Evolutionary conservation across 768 basidiomycete species (phyloP), one percentile per base, ranked within the genome.

Genomic region (Termitomyces sp.): DNA sequence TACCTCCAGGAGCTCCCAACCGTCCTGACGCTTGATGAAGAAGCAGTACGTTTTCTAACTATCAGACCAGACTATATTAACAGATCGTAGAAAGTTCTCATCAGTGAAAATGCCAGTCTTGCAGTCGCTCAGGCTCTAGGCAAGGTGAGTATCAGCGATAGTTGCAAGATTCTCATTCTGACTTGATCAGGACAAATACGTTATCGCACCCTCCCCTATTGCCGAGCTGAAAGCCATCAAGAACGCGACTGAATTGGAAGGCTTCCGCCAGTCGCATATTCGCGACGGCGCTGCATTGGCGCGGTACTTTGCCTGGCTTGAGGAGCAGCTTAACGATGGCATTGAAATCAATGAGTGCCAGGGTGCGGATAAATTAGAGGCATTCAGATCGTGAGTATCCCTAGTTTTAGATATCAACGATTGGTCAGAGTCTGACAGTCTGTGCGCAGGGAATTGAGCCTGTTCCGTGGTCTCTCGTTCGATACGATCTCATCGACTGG

Each of bases 241-340:
- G 75, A 94, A 92, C 65, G 73, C 71, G 4, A 85, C 83, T 0
- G 96, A 99, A 69, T 74, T 96, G 13, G 90, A 90, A 69, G 96
- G 96, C 0, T 98, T 98, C 81, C 82, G 95, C 16, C 86, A 90
- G 68, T 84, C 82, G 56, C 94, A 99, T 69, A 86, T 96, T 36
- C 84, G 96, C 11, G 96, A 98, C 72, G 95, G 96, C 0, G 87
- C 82, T 1, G 96, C 96, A 0, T 79, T 98, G 51, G 86, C 84
- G 8, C 83, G 89, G 15, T 99, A 98, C 75, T 98, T 98, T 67
- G 81, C 94, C 0, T 99, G 96, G 97, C 79, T 99, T 1, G 94
- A 98, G 73, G 90, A 94, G 63, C 83, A 89, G 65, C 77, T 98
- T 18, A 72, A 81, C 3, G 75, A 80, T 7, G 91, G 87, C 0